Evolutionary conservation across 768 basidiomycete genomes (phyloP), one percentile per base, ranked within the genome.

Genomic region (Agrocybe pediades): DNA sequence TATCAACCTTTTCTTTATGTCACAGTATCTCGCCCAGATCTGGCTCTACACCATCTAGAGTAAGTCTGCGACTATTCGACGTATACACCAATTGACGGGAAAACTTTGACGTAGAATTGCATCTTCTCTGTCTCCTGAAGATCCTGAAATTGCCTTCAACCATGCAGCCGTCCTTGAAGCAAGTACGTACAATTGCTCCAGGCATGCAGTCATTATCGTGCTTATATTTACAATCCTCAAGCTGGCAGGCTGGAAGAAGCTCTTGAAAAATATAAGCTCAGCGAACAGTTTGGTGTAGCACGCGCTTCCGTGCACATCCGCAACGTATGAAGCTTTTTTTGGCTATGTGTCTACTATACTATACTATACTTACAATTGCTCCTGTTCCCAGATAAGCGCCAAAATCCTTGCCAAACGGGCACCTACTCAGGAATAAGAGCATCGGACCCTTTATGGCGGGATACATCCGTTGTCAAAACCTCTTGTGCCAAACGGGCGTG

Each of bases 131-230:
- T 81, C 87, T 54, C 92, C 92, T 42, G 88, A 92, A 68, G 92
- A 95, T 76, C 86, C 89, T 68, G 92, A 95, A 68, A 92, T 94
- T 64, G 86, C 90, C 15, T 95, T 93, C 78, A 95, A 95, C 74
- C 82, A 92, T 54, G 92, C 89, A 46, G 92, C 91, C 41, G 90
- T 95, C 62, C 79, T 94, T 55, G 92, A 95, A 85, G 92, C 92
- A 51, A 83, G 92, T 91, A 61, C 62, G 86, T 78, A 52, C 55
- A 43, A 27, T 42, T 49, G 13, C n/a, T 36, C 11, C 11, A 7
- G 29, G 15, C 33, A 4, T 36, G 33, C 33, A n/a, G n/a, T 42
- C 52, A 46, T 43, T 30, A 55, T 45, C 58, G 47, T 51, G 16
- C 25, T 51, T 54, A 52, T 53, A 49, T 59, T 56, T 56, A 54